Base-by-base conservation (phyloP, 768 basidiomycete genomes). In the Rhodotorula paludigena region DNA sequence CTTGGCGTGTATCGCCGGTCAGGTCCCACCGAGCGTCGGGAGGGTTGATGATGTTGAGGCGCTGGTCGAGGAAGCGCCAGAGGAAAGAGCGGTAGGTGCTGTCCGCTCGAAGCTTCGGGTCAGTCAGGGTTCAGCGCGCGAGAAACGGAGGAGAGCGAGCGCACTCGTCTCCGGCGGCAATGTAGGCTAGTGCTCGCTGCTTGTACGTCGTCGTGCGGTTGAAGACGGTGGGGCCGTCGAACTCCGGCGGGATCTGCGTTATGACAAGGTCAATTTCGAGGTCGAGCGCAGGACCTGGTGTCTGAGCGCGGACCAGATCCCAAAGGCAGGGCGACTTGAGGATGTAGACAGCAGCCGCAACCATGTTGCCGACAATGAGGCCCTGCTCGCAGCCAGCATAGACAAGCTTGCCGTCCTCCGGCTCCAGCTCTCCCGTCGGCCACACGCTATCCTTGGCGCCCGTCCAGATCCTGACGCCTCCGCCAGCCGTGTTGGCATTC, bases 311-410 rank as follows among this genome's bases (percentile, higher is more conserved):
- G 7, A 61, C 69, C 52, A 63, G 38, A 0, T 57, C 28, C 63
- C 63, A 72, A 11, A 72, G 44, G 35, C 70, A 72, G 1, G 66
- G 70, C 6, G 36, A 33, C 41, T 72, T 72, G n/a, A 72, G 45
- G 52, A 72, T 67, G 42, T 54, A 54, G 9, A 67, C 32, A 7
- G 70, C 70, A 5, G 70, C 41, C 1, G 33, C 32, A 9, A 64
- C 63, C 65, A 71, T 66, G 33, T 66, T 48, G 2, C 59, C 54
- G 7, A 49, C 62, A 23, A 69, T 69, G 30, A 56, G 41, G 9
- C 67, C 67, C 30, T 69, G 57, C 41, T 69, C 67, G 44, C 53
- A 69, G 10, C 67, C 67, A 3, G 67, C 67, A 48, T 69, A 69
- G 33, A 64, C 41, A 25, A 69, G 57, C 20, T 56, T 32, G 32